Evolutionary conservation across 2,329 filamentous ascomycete genomes (phyloP), one percentile per base, ranked within the genome.

Genomic region (Bipolaris cookei): DNA sequence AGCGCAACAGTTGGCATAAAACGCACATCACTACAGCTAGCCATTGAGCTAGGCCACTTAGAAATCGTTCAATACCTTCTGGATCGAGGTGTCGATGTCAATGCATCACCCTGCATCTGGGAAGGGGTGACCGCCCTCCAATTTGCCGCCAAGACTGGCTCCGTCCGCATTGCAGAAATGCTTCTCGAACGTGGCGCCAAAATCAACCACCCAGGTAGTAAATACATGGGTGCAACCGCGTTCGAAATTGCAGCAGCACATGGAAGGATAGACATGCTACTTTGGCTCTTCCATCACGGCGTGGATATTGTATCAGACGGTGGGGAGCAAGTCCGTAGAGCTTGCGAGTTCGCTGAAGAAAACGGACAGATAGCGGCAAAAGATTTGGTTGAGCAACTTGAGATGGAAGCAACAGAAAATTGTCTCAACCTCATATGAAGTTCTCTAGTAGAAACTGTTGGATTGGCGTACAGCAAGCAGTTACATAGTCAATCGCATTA

Each of bases 261-360:
- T 13, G 62, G 62, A n/a, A 51, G 54, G 8, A 54, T 64, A 13
- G 59, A 62, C 14, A 64, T 58, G 50, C 18, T 66, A 32, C 42
- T 54, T 10, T 50, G 51, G 13, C 51, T 66, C 6, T 53, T 51
- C 13, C 44, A 65, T 21, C 44, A 54, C 13, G 54, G 58, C 2
- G 54, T 59, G 1, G 57, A 61, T 50, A 32, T 65, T 16, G 45
- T 53, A 6, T 50, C 47, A 14, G 53, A 60, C 43, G 56, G 39
- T 13, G 59, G 56, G 2, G 41, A 46, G 47, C 62, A 64, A 28
- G 18, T 58, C 21, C 39, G 42, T 13, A 54, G 54, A 23, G 58
- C 58, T 0, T 28, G 47, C 4, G 16, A 37, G n/a, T 53, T 63
- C 18, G 63, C 63, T 7, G 48, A 63, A 32, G 10, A 46, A 14